phyloP scores from a whole-genome alignment of 148 eudicot species.

The Cornus controversa region DNA sequence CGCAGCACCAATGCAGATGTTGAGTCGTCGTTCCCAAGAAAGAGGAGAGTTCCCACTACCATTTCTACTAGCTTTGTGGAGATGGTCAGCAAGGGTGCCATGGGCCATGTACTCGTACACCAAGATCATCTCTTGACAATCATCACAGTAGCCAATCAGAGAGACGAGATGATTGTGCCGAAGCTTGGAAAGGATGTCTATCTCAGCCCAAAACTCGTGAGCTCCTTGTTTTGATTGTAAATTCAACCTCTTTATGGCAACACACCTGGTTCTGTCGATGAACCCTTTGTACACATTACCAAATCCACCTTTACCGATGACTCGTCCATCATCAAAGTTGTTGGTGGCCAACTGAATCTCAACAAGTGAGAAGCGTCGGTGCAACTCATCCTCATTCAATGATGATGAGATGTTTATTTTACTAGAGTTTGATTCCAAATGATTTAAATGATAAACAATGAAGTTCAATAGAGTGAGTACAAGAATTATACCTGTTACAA shows the following conservation, averaged over 20 bases:
- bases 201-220: constrained; percentile 37
- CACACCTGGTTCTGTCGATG: constrained; percentile 16
- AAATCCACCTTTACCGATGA: constrained; percentile 39
- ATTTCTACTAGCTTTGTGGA: constrained; percentile 13
- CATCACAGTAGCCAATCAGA: constrained; percentile 39
- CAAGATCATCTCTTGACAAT: constrained; percentile 33
- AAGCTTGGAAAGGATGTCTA: constrained; percentile 29
- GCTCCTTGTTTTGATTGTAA: constrained; percentile 34
- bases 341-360: constrained; percentile 29
- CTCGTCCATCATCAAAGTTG: constrained; percentile 15
- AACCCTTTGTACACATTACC: constrained; percentile 39
- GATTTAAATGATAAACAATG: constrained; percentile 18
- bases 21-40: constrained; percentile 34
- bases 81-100: constrained; percentile 35
- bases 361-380: constrained; percentile 24
- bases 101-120: constrained; percentile 38
- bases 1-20: constrained; percentile 35
- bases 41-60: constrained; percentile 9
- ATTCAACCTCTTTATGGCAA: constrained; percentile 37
- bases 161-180: constrained; percentile 35
- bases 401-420: background rate
- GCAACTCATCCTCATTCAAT: constrained; percentile 5
- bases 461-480: constrained; percentile 12
- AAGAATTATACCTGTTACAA: constrained; percentile 15
- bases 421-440: background rate